Conservation (phyloP, 192 early-diverging fungal species). For the Backusella macrospora region DNA sequence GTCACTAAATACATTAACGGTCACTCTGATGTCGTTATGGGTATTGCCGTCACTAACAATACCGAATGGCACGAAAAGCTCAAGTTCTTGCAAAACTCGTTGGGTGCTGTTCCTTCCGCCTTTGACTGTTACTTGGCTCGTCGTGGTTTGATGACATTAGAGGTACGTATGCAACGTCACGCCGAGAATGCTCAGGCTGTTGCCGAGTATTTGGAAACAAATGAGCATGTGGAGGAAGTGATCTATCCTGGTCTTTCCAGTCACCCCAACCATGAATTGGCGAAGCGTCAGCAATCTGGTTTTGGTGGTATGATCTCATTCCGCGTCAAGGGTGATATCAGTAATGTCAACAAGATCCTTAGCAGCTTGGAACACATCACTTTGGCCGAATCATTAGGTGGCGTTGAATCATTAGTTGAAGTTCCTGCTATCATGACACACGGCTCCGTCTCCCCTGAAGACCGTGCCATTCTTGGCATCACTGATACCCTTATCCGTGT, state of each 20-base stretch:
- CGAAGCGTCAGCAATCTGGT: conserved; percentile 84
- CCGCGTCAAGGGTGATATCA: conserved; percentile 82
- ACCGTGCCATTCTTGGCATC: conserved; percentile 82
- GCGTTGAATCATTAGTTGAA: conserved; percentile 94
- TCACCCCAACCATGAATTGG: conserved; percentile 93
- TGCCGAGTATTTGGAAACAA: conserved; percentile 76
- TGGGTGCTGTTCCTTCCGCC: conserved; percentile 93
- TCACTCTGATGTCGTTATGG: conserved; percentile 98
- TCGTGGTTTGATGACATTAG: conserved; percentile 94
- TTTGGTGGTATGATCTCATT: conserved; percentile 98
- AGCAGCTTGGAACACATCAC: conserved; percentile 80
- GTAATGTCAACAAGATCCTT: conserved; percentile 85
- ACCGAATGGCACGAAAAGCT: conserved; percentile 75
- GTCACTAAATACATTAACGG: conserved; percentile 99
- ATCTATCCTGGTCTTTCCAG: conserved; percentile 92
- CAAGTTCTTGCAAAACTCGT: conserved; percentile 95
- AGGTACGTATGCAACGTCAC: conserved; percentile 93
- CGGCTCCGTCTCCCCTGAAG: conserved; percentile 85
- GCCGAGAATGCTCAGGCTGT: conserved; percentile 82
- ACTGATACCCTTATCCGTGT: conserved; percentile 92
- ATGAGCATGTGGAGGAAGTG: conserved; percentile 76
- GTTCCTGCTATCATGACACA: conserved; percentile 97
- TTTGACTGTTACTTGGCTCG: conserved; percentile 97
- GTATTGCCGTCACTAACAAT: conserved; percentile 83
- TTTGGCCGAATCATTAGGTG: conserved; percentile 95